Evolutionary conservation across 2,329 filamentous ascomycete species (phyloP).

Genomic region (Sclerotinia spermophila): DNA sequence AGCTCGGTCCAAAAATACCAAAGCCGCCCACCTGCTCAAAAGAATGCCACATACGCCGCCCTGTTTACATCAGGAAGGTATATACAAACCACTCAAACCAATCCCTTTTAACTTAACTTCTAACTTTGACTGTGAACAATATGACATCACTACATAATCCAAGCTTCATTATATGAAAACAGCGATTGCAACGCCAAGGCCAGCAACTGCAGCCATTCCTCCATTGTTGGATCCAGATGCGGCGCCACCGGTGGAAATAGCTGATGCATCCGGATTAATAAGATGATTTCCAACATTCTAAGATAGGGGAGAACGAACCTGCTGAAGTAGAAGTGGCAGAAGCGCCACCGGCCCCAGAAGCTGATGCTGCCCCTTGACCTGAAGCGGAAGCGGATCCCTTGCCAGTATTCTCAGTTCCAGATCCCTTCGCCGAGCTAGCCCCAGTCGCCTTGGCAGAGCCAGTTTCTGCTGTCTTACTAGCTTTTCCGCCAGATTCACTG

Average conservation of each 20-base stretch:
- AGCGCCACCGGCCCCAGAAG: constrained; percentile 12
- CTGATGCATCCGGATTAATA: neutral
- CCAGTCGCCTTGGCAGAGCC: neutral
- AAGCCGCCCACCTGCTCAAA: neutral
- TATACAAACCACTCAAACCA: neutral
- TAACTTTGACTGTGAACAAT: neutral
- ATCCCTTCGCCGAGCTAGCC: neutral
- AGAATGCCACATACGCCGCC: neutral
- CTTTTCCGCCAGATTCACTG: neutral
- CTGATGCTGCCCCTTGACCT: neutral
- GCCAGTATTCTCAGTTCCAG: neutral
- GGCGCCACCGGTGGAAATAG: constrained; percentile 25
- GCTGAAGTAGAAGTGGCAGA: constrained; percentile 12
- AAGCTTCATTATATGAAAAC: constrained; percentile 33
- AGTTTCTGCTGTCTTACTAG: neutral
- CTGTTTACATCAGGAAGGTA: neutral
- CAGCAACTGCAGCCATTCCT: constrained; percentile 33
- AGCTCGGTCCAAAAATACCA: neutral
- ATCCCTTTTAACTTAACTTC: neutral
- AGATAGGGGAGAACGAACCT: neutral
- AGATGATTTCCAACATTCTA: neutral
- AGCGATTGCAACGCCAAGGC: constrained; percentile 34
- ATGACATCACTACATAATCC: neutral
- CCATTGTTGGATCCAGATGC: constrained; percentile 28
- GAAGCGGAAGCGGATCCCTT: neutral